Percentiles rank a stretch among this genome's conserved stretches.
These are phyloP conservation scores for Plasmodium cynomolgi DNA, from an alignment of 169 alveolate species.

Conservation along the genomic window DNA sequence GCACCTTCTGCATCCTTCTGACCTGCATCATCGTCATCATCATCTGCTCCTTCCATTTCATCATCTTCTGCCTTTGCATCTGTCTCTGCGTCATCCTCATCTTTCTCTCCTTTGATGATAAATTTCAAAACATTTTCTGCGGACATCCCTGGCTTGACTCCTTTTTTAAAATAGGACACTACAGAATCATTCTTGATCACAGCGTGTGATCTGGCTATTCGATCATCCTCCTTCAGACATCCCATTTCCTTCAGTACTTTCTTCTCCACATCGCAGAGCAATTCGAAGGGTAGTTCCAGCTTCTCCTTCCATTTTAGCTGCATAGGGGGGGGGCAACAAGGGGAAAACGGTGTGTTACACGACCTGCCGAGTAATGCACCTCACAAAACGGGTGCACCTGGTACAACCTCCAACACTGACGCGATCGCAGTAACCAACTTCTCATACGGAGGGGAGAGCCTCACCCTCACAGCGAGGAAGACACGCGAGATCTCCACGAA, in stretches of 20 bases:
- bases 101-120: conserved; percentile 28
- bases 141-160: conserved; percentile 78
- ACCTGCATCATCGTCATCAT: neutral
- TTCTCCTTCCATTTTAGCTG: conserved; percentile 79
- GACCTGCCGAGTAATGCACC: neutral
- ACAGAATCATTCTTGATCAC: conserved; percentile 76
- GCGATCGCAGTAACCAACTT: neutral
- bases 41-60: neutral
- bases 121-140: conserved; percentile 22
- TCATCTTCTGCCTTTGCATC: neutral
- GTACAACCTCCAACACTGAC: too few species aligned
- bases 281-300: conserved; percentile 69
- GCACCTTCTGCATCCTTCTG: neutral
- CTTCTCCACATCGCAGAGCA: conserved; percentile 79
- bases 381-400: neutral
- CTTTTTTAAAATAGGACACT: conserved; percentile 78
- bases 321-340: neutral
- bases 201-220: conserved; percentile 77
- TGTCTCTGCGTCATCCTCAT: neutral
- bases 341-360: neutral
- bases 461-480: neutral
- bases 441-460: neutral
- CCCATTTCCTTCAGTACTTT: conserved; percentile 75
- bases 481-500: neutral
- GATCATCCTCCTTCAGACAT: conserved; percentile 73